Percentiles rank a stretch among this genome's conserved stretches.
These are phyloP conservation scores for Tricholoma saponaceum DNA, from an alignment of 768 basidiomycete species.

Conservation along the genomic window DNA sequence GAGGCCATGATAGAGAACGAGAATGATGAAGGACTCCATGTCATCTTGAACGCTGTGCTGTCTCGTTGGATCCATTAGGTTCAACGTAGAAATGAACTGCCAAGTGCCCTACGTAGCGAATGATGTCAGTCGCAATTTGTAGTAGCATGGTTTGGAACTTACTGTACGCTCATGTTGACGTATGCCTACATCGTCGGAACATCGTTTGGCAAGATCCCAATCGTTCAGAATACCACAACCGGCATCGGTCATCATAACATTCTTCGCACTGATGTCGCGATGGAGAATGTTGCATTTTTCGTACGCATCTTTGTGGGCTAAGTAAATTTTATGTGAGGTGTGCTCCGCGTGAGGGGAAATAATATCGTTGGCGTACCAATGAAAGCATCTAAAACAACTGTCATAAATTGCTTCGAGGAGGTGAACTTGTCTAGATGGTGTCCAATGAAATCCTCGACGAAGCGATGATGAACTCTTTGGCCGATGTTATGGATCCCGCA, in stretches of 20 bases:
- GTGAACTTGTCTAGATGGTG: constrained; percentile 3
- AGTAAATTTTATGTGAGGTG: background rate
- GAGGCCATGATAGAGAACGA: constrained; percentile 1
- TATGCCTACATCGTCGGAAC: background rate
- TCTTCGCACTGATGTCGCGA: constrained; percentile 2
- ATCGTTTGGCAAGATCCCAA: constrained; percentile 1
- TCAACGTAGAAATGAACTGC: constrained; percentile 5
- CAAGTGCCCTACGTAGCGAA: constrained; percentile 2
- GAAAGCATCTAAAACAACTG: constrained; percentile 15
- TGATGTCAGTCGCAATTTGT: too few relatives aligned
- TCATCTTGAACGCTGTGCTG: background rate
- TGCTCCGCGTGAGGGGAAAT: too few relatives aligned
- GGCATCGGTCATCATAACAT: background rate
- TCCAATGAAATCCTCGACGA: constrained; percentile 14
- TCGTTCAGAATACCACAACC: constrained; percentile 1
- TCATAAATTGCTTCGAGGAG: constrained; percentile 12
- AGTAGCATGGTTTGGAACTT: too few relatives aligned
- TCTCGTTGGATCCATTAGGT: background rate
- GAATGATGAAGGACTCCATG: background rate
- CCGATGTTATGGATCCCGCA: constrained; percentile 1
- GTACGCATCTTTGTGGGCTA: constrained; percentile 4
- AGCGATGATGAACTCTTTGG: constrained; percentile 15
- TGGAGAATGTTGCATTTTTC: background rate
- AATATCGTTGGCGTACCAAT: constrained; percentile 15
- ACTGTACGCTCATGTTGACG: constrained; percentile 1